Percentiles rank a stretch among this genome's conserved stretches.
These are phyloP conservation scores for Quercus alba DNA, from an alignment of 306 rosid species.

Conservation along the genomic window DNA sequence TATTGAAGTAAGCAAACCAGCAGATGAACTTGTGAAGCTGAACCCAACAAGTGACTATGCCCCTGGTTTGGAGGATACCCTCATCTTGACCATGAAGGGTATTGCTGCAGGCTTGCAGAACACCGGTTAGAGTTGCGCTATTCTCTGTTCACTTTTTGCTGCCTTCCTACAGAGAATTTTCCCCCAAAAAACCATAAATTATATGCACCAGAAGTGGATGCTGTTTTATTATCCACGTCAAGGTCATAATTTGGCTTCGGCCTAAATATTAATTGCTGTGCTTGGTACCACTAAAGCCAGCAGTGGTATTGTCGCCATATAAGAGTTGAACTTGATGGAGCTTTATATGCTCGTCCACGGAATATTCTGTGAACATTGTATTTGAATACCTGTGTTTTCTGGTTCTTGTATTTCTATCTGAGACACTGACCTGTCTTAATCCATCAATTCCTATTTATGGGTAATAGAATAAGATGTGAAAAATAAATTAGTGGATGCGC, in stretches of 20 bases:
- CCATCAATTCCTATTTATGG: not conserved
- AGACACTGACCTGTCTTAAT: not conserved
- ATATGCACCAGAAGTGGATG: slow-evolving; percentile 32
- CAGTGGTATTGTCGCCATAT: not conserved
- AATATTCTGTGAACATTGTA: not conserved
- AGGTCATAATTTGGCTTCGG: slow-evolving; percentile 8
- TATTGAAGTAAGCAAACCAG: slow-evolving; percentile 54
- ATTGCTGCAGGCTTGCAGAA: slow-evolving; percentile 98
- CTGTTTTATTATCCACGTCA: slow-evolving; percentile 19
- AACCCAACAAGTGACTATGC: slow-evolving; percentile 94
- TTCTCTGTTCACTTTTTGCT: not conserved
- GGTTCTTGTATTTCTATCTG: not conserved
- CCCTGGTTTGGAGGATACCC: slow-evolving; percentile 96
- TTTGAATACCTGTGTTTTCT: not conserved
- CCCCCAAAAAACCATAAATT: slow-evolving; percentile 20
- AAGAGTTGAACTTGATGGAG: slow-evolving; percentile 16
- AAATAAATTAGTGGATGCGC: too few species aligned
- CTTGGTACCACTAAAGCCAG: not conserved
- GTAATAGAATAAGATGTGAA: not conserved
- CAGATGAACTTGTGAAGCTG: slow-evolving; percentile 74
- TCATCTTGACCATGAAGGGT: slow-evolving; percentile 98
- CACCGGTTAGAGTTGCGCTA: slow-evolving; percentile 62
- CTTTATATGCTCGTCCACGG: slow-evolving; percentile 16
- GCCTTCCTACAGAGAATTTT: slow-evolving; percentile 14
- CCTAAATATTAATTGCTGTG: slow-evolving; percentile 10